These are phyloP conservation scores for Ligustrum vulgare DNA, from an alignment of 257 asterid genomes.

Conservation along the genomic window DNA sequence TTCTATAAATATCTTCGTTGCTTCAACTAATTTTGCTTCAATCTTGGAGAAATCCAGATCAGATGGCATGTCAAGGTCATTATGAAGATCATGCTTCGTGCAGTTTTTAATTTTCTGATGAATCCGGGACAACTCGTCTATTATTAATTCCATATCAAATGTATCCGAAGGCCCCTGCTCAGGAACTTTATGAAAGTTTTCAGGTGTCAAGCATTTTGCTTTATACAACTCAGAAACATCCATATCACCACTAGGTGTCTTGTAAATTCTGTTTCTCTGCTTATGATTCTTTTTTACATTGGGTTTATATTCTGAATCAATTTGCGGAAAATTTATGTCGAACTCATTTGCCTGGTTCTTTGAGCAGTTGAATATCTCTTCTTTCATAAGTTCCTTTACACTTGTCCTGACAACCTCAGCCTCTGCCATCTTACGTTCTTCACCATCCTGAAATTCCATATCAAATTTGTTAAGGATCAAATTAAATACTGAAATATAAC, in stretches of 20 bases:
- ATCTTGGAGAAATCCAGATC: constrained; percentile 38
- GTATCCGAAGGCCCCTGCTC: constrained; percentile 33
- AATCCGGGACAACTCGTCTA: constrained; percentile 49
- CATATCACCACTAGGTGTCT: constrained; percentile 31
- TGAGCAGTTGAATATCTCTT: constrained; percentile 59
- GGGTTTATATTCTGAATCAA: constrained; percentile 30
- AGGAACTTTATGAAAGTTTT: constrained; percentile 17
- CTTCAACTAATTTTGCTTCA: constrained; percentile 64
- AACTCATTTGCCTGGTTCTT: constrained; percentile 34
- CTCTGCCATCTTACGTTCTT: constrained; percentile 37
- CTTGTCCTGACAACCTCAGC: constrained; percentile 54
- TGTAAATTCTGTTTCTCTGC: constrained; percentile 39
- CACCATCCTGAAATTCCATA: constrained; percentile 41
- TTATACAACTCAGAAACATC: constrained; percentile 45
- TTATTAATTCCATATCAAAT: constrained; percentile 49
- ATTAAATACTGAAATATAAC: neutral
- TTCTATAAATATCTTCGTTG: constrained; percentile 62
- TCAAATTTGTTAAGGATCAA: neutral
- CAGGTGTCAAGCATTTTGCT: constrained; percentile 30
- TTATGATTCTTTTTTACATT: constrained; percentile 39
- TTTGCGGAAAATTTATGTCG: constrained; percentile 34
- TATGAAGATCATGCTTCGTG: constrained; percentile 31
- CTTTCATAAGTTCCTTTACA: constrained; percentile 91
- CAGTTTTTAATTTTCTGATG: constrained; percentile 29
- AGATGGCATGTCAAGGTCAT: constrained; percentile 33